phyloP scores from a whole-genome alignment of 495 filamentous ascomycete species.

The Tuber magnatum region DNA sequence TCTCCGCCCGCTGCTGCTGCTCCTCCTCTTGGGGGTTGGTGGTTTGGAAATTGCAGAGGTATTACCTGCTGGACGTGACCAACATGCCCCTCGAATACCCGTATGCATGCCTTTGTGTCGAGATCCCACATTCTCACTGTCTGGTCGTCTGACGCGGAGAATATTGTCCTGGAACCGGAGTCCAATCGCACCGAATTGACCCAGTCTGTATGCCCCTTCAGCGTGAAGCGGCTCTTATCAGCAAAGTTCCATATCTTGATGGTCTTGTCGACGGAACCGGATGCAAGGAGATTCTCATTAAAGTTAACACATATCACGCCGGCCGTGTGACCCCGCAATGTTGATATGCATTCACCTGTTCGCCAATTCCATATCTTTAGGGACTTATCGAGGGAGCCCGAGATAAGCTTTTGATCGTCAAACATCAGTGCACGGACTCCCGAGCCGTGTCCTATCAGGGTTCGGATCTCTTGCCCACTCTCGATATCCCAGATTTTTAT shows the following conservation, averaged over 20 bases:
- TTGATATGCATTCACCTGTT: slow-evolving; percentile 80
- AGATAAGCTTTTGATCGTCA: slow-evolving; percentile 83
- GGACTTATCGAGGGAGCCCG: slow-evolving; percentile 69
- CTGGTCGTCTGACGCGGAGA: slow-evolving; percentile 90
- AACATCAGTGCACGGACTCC: slow-evolving; percentile 88
- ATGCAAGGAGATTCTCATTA: slow-evolving; percentile 70
- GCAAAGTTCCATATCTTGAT: slow-evolving; percentile 93
- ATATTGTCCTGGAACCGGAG: slow-evolving; percentile 66
- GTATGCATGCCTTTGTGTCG: slow-evolving; percentile 68
- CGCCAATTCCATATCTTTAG: slow-evolving; percentile 95
- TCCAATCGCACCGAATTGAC: slow-evolving; percentile 90
- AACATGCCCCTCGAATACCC: slow-evolving; percentile 72
- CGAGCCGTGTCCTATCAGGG: slow-evolving; percentile 68
- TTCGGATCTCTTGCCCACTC: slow-evolving; percentile 74
- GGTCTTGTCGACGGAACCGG: slow-evolving; percentile 78
- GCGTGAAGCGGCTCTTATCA: slow-evolving; percentile 65
- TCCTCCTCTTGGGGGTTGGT: slow-evolving; percentile 48
- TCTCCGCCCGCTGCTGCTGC: slow-evolving; percentile 54
- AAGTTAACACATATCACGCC: slow-evolving; percentile 85
- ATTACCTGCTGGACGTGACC: slow-evolving; percentile 90
- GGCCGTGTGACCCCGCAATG: slow-evolving; percentile 64
- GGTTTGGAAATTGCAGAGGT: slow-evolving; percentile 72
- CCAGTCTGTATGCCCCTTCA: slow-evolving; percentile 85
- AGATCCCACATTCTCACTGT: slow-evolving; percentile 91
- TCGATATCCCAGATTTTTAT: slow-evolving; percentile 96